phyloP scores from a whole-genome alignment of 1,139 yeast species.

The Ogataea hybrid region DNA sequence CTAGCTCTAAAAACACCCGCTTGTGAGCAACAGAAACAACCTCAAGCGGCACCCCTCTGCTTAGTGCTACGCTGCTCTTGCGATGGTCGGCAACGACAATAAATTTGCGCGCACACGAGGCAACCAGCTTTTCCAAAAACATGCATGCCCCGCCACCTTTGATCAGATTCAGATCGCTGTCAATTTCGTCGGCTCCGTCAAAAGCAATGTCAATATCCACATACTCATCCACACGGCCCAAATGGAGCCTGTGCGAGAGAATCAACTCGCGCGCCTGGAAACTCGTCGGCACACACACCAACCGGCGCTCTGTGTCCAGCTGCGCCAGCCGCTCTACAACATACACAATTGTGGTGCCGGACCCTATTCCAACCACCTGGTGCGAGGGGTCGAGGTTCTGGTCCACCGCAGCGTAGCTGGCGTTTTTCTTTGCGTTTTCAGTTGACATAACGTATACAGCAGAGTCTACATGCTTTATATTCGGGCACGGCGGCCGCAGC shows the following conservation, averaged over 20 bases:
- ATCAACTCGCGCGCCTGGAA: slow-evolving; percentile 91
- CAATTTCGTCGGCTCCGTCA: slow-evolving; percentile 99
- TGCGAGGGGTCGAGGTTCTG: slow-evolving; percentile 73
- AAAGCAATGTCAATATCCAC: slow-evolving; percentile 85
- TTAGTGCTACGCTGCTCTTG: slow-evolving; percentile 70
- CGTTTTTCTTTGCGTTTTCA: no score
- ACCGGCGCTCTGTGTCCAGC: slow-evolving; percentile 50
- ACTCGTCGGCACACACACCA: slow-evolving; percentile 91
- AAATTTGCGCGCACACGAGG: slow-evolving; percentile 72
- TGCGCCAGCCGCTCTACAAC: slow-evolving; percentile 94
- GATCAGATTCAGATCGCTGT: slow-evolving; percentile 72
- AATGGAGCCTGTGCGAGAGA: slow-evolving; percentile 70
- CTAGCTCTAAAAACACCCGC: slow-evolving; percentile 65
- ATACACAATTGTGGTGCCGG: slow-evolving; percentile 95
- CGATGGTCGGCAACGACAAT: slow-evolving; percentile 92
- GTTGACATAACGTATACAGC: no score
- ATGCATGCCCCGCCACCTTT: slow-evolving; percentile 99
- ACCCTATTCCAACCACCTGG: slow-evolving; percentile 86
- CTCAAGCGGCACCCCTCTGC: slow-evolving; percentile 94
- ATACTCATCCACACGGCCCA: slow-evolving; percentile 82
- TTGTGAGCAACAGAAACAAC: slow-evolving; percentile 88
- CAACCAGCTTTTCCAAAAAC: slow-evolving; percentile 96
- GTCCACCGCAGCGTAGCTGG: slow-evolving; percentile 75
- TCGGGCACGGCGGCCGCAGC: background rate
- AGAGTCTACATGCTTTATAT: background rate